These are phyloP conservation scores for Didymella glomerata DNA, from an alignment of 2,329 filamentous ascomycete genomes.

Conservation along the genomic window DNA sequence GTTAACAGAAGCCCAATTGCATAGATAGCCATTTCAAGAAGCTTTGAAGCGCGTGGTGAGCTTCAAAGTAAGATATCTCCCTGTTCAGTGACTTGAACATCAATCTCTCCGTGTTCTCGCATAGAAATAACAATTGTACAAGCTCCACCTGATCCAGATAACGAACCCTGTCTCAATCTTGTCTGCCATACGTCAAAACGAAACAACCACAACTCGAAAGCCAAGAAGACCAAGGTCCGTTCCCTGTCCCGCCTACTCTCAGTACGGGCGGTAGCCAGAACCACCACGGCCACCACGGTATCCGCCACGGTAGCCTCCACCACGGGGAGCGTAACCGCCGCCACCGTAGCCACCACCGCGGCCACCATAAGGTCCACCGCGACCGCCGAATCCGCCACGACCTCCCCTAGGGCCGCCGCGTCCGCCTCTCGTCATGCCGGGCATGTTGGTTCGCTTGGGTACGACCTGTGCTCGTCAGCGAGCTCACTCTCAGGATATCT, in stretches of 20 bases:
- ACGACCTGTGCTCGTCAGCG: constrained; percentile 64
- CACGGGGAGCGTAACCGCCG: constrained; percentile 57
- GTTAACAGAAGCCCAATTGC: background rate
- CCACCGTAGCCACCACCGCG: constrained; percentile 50
- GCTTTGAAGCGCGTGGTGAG: background rate
- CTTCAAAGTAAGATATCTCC: background rate
- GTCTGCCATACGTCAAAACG: constrained; percentile 3
- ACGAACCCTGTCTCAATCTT: background rate
- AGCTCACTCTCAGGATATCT: background rate
- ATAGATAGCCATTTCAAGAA: background rate
- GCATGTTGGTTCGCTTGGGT: constrained; percentile 95
- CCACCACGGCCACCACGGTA: constrained; percentile 46
- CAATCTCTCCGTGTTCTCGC: background rate
- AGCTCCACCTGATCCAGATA: background rate
- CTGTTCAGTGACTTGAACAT: background rate
- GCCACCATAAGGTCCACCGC: constrained; percentile 60
- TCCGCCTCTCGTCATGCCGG: constrained; percentile 87
- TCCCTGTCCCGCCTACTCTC: constrained; percentile 10
- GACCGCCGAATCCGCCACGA: constrained; percentile 54
- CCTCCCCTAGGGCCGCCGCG: constrained; percentile 66
- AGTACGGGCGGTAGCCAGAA: constrained; percentile 44
- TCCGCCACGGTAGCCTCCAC: constrained; percentile 54
- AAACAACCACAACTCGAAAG: constrained; percentile 1
- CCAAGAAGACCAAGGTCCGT: constrained; percentile 25
- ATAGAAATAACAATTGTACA: constrained; percentile 12